Base-by-base conservation (phyloP, 1,284 basidiomycete species). In the Coniferiporia weirii region DNA sequence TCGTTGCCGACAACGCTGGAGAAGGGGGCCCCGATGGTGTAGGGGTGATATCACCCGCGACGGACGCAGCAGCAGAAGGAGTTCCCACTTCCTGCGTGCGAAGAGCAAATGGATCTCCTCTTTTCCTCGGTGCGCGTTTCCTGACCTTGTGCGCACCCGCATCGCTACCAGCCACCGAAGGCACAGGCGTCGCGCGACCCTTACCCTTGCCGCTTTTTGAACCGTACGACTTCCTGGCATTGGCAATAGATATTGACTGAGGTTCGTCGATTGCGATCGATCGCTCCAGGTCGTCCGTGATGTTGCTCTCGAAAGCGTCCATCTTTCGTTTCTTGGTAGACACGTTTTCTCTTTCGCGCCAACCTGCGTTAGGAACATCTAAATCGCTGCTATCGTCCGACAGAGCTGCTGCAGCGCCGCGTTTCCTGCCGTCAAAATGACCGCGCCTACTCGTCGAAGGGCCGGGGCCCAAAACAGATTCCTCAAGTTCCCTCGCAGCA, bases 21-120 rank as follows among this genome's bases (percentile, higher is more conserved):
- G 88, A 89, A 35, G 79, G 72, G 36, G 84, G 84, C 20, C 85
- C 76, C 6, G 88, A 82, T 13, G 72, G 66, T 20, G 61, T 82
- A 27, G 83, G 82, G 4, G 83, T 82, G 5, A 74, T 71, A 69
- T 84, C 83, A 5, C 72, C 71, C 45, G 80, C 82, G 40, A 78
- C 73, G 8, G 88, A 89, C 22, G 79, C 76, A 5, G 85, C 75
- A 57, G 76, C 76, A 44, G 86, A 86, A 48, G 72, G 73, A 8
- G 79, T 54, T 49, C 80, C 80, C 12, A 78, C 68, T 61, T 85
- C 85, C 57, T 78, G 69, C 13, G 75, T 71, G 56, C 76, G 75
- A 15, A 69, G 72, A 10, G 73, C 72, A 13, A 79, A 65, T 0
- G 68, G 65, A 67, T 64, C 78, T 43, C 79, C 67, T 65, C 78